Base-by-base conservation (phyloP, 805 yeast genomes). In the Candida koratica region DNA sequence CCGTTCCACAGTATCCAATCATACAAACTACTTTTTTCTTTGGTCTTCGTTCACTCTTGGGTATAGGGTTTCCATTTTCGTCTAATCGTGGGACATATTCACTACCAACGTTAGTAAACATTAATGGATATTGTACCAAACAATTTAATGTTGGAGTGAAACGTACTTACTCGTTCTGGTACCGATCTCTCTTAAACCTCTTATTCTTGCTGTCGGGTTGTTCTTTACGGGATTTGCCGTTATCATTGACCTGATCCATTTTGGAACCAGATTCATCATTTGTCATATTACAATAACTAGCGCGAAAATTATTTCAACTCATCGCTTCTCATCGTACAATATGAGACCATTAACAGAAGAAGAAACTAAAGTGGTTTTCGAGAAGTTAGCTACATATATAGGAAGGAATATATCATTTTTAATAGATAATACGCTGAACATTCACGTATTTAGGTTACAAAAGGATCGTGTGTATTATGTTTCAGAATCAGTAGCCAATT, bases 331-430 rank as follows among this genome's bases (percentile, higher is more conserved):
- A 39, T 2, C 28, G 6, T 3, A 7, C 3, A 24, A 13, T 11
- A 90, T 90, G 98, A 83, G 98, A 72, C 86, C 88, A 34, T 73
- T 90, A 47, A 90, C 97, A 46, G 98, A 90, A 58, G 96, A 88
- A 60, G 98, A 93, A 59, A 90, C 98, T 28, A 87, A 84, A 59
- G 90, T 83, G 12, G 95, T 93, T 27, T 90, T 93, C 59, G 97
- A 93, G 56, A 93, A 93, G 64, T 75, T 93, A 39, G 97, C 97
- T 43, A 90, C 84, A 60, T 93, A 93, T 55, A 85, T 93, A 47
- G 98, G 98, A n/a, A 75, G 96, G 59, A 93, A 90, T 61, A 90
- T 93, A 39, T 79, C 95, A 5, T 79, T 79, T 43, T 67, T 93
- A 40, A 86, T 93, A 41, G 94, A 90, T 52, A 82, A 87, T 54